Evolutionary conservation across 2,329 filamentous ascomycete genomes (phyloP).

Genomic region (Cyphellophora attinorum): DNA sequence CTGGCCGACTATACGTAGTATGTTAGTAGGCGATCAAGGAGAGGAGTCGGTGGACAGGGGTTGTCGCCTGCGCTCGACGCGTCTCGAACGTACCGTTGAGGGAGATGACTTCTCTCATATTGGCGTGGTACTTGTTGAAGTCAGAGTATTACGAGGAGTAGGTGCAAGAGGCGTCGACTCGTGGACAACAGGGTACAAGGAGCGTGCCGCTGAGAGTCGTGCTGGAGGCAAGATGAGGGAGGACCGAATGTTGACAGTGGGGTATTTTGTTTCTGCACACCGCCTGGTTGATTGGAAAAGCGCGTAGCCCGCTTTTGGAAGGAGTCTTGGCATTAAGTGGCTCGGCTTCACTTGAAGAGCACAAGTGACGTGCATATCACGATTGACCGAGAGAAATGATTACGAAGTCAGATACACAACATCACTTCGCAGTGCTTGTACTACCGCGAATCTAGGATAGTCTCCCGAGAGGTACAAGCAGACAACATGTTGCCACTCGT

Average conservation of each 20-base stretch:
- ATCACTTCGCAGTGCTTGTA: too few species aligned
- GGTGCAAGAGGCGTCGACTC: neutral
- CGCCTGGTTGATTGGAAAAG: too few species aligned
- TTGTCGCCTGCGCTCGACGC: constrained; percentile 13
- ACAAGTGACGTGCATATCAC: too few species aligned
- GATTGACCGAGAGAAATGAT: too few species aligned
- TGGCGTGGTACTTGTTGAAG: constrained; percentile 25
- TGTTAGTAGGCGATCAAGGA: constrained; percentile 41
- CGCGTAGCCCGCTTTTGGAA: too few species aligned
- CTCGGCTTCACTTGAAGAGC: too few species aligned
- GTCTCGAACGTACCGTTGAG: constrained; percentile 73
- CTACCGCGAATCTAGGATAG: too few species aligned
- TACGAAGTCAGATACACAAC: too few species aligned
- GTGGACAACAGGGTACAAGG: neutral
- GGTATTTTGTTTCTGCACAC: too few species aligned
- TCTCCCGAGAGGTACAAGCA: neutral
- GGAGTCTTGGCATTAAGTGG: too few species aligned
- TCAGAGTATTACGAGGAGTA: neutral
- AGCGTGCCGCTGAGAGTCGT: neutral
- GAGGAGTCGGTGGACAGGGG: constrained; percentile 13
- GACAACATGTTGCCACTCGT: constrained; percentile 8
- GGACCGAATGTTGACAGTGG: neutral
- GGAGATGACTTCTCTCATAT: constrained; percentile 98
- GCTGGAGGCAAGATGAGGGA: neutral
- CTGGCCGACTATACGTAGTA: constrained; percentile 74